Evolutionary conservation across 306 rosid genomes (phyloP).

Genomic region (Casuarina equisetifolia): DNA sequence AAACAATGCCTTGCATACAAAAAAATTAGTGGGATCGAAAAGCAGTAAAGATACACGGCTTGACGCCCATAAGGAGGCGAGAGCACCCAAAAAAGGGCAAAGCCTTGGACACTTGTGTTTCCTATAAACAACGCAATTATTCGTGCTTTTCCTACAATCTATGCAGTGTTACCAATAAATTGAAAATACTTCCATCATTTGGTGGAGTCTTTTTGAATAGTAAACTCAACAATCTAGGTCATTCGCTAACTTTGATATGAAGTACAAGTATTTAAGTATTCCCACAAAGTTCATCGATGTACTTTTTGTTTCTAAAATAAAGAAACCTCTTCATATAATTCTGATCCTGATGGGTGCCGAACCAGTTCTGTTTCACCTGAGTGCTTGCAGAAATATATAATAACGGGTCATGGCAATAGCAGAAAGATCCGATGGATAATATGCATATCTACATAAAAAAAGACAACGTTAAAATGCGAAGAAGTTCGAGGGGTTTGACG

Average conservation of each 20-base stretch:
- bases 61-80: not conserved
- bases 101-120: not conserved
- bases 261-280: not conserved
- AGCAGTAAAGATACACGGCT: not conserved
- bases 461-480: too few species aligned
- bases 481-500: not conserved
- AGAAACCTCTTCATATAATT: not conserved
- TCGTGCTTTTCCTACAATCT: not conserved
- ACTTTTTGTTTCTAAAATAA: not conserved
- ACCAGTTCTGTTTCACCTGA: not conserved
- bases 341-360: not conserved
- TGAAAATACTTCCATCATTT: not conserved
- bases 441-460: not conserved
- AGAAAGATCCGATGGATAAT: too few species aligned
- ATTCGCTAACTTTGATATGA: not conserved
- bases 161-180: not conserved
- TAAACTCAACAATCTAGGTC: not conserved
- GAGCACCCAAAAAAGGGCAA: not conserved
- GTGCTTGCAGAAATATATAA: not conserved
- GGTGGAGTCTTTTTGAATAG: constrained; percentile 2
- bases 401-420: too few species aligned
- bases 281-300: not conserved
- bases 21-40: not conserved
- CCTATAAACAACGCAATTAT: not conserved
- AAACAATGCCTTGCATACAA: constrained; percentile 4